phyloP scores from a whole-genome alignment of 2,329 filamentous ascomycete species.

The Nemania bipapillata region DNA sequence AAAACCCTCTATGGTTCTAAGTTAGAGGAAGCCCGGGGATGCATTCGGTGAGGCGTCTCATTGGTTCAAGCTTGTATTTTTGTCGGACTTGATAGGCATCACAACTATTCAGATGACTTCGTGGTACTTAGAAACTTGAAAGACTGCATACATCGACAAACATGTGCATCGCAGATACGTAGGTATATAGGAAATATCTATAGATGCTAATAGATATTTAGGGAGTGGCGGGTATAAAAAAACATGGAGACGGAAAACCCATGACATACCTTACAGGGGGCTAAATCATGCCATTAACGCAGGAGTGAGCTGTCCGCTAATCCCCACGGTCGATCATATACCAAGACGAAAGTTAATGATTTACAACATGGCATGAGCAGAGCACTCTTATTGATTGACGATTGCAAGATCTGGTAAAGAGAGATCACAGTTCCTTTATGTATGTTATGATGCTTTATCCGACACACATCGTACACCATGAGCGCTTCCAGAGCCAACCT shows the following conservation, averaged over 20 bases:
- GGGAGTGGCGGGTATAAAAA: neutral
- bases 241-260: neutral
- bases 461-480: neutral
- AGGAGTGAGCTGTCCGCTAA: neutral
- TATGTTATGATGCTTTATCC: neutral
- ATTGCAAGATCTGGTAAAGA: slow-evolving; percentile 4
- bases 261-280: neutral
- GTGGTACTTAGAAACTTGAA: neutral
- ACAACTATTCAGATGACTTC: neutral
- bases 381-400: neutral
- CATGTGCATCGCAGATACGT: neutral
- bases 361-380: neutral
- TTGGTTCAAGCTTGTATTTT: neutral
- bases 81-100: neutral
- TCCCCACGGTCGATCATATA: neutral
- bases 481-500: neutral
- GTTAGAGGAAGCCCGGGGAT: neutral
- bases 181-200: neutral
- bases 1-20: neutral
- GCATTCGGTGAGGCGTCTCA: neutral
- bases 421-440: neutral
- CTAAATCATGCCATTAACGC: neutral
- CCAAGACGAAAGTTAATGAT: neutral
- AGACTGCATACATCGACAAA: neutral
- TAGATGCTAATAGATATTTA: neutral